Evolutionary conservation across 345 rosid species (phyloP), one percentile per base, ranked within the genome.

Genomic region (Brassica rapa): DNA sequence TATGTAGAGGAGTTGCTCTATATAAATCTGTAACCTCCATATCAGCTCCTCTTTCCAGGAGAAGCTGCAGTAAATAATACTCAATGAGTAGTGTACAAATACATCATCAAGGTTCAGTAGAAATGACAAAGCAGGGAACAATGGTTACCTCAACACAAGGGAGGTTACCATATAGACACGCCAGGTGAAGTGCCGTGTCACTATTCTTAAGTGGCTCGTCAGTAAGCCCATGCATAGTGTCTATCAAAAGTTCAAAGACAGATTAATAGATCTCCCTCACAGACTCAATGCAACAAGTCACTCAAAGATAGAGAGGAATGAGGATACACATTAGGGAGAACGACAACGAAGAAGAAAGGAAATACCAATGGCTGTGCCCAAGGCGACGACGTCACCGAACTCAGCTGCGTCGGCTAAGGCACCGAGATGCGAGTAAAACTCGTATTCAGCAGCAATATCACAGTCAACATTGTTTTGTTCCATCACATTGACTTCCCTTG

Each of bases 1-100:
- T 95, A 70, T 94, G 98, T 62, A 94, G 70, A 77, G 98, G 97
- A 81, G 92, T 74, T 1, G 95, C 97, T 32, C 95, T 97, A 8
- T 94, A 94, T 85, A 89, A 92, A 78, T 92, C 98, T 84, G 81
- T 86, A 27, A 86, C 86, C 81, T 94, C 98, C 76, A 94, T 66
- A 77, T 84, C 68, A 77, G 97, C 97, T 25, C 97, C 98, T 85
- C 92, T 88, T 70, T 89, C 97, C 80, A 89, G 15, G 49, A 94
- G 97, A 37, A 94, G 84, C 97, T 92, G 83, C 41, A 80, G 10
- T 37, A 53, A 59, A 72, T 6, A 60, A 60, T 11, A 43, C 49
- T 41, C 49, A 41, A 41, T 41, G 10, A 3, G 49, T 41, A 43
- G 53, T 43, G 5, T 43, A 57, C 51, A 37, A 37, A 14, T 59